Percentiles rank a stretch among this genome's conserved stretches.
Conservation (phyloP, 352 stramenopile species). For the Pythium plurisporium region DNA sequence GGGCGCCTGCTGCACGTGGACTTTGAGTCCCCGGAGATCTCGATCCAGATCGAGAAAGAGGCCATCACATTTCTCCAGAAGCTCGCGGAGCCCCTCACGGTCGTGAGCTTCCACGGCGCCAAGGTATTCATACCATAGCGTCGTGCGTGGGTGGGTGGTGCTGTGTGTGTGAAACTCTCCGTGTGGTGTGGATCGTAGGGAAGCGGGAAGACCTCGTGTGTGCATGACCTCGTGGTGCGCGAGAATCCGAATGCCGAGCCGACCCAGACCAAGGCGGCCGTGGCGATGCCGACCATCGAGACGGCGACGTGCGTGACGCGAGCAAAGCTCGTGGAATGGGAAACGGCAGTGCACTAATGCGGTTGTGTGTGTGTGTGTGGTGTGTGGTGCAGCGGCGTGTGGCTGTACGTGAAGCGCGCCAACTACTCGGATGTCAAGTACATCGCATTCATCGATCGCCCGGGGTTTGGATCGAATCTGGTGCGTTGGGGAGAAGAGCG, state of each 20-base stretch:
- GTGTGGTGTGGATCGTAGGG: constrained; percentile 25
- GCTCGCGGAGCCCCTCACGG: constrained; percentile 54
- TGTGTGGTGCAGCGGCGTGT: constrained; percentile 32
- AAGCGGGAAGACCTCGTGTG: constrained; percentile 47
- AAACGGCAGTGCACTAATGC: not conserved
- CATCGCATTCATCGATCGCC: constrained; percentile 56
- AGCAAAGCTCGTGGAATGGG: not conserved
- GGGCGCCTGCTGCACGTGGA: constrained; percentile 56
- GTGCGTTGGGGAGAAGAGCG: constrained; percentile 3
- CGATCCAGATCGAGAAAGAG: constrained; percentile 68
- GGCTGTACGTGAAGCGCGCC: constrained; percentile 65
- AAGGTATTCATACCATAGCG: constrained; percentile 20
- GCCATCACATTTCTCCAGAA: constrained; percentile 71
- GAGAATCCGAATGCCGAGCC: constrained; percentile 21
- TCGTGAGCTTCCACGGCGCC: constrained; percentile 64
- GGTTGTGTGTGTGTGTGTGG: not conserved
- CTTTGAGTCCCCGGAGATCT: constrained; percentile 36
- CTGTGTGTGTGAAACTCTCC: not conserved
- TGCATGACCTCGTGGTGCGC: constrained; percentile 38
- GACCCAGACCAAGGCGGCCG: not conserved
- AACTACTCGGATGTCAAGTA: constrained; percentile 73
- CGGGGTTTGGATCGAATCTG: constrained; percentile 37
- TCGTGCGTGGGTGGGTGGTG: not conserved
- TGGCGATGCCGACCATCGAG: constrained; percentile 3
- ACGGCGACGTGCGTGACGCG: not conserved